Conservation (phyloP, 1,284 basidiomycete genomes). For the Ustilago esculenta region DNA sequence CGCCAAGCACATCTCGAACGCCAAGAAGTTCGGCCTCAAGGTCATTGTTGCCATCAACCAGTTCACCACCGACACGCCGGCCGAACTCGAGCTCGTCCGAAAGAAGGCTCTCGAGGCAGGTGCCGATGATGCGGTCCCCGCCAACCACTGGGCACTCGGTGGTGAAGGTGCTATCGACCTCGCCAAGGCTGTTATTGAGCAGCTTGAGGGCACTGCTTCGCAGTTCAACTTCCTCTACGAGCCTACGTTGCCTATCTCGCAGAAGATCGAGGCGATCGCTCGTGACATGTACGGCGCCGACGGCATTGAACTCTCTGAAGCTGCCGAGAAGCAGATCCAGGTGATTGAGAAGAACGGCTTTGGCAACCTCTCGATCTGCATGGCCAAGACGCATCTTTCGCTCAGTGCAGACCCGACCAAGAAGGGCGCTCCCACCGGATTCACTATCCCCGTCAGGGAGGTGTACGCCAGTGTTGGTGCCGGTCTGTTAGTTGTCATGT, state of each 20-base stretch:
- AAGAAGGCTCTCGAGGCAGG: constrained; percentile 83
- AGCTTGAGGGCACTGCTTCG: constrained; percentile 50
- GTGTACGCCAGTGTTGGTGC: constrained; percentile 91
- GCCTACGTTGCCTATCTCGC: constrained; percentile 52
- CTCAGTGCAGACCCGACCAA: constrained; percentile 58
- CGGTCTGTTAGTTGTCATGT: constrained; percentile 91
- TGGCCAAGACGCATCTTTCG: constrained; percentile 87
- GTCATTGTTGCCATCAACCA: constrained; percentile 95
- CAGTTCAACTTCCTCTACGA: constrained; percentile 66
- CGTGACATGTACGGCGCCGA: constrained; percentile 66
- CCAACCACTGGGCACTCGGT: constrained; percentile 78
- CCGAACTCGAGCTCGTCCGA: constrained; percentile 87
- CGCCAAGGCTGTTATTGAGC: constrained; percentile 60
- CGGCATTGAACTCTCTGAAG: constrained; percentile 71
- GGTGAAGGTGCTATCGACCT: constrained; percentile 62
- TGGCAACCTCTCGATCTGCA: constrained; percentile 78
- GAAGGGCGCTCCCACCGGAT: constrained; percentile 69
- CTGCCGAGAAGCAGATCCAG: constrained; percentile 84
- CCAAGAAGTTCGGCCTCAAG: constrained; percentile 94
- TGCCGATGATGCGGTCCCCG: constrained; percentile 92
- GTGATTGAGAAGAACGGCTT: constrained; percentile 93
- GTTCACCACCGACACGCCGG: constrained; percentile 88
- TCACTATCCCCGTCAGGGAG: constrained; percentile 90
- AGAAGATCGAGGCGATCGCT: constrained; percentile 65
- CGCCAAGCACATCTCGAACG: constrained; percentile 92